These are phyloP conservation scores for Aspergillus ochraceus DNA, from an alignment of 2,329 filamentous ascomycete species.

Conservation along the genomic window DNA sequence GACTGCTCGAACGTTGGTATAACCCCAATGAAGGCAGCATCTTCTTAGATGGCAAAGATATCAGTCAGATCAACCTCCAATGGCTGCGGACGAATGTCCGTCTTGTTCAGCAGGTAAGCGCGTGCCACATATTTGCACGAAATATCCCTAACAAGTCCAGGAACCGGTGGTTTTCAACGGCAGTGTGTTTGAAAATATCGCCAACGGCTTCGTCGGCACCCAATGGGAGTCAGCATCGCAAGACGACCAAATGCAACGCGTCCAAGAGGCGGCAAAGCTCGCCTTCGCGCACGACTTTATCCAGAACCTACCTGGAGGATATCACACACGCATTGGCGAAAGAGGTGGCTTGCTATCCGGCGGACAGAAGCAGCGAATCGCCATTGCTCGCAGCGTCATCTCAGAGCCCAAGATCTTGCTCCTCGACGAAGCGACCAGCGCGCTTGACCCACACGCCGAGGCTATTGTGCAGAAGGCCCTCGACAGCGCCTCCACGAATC, in stretches of 20 bases:
- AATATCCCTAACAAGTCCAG: conserved; percentile 36
- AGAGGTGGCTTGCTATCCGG: conserved; percentile 79
- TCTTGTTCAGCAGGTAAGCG: conserved; percentile 18
- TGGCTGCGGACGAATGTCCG: conserved; percentile 22
- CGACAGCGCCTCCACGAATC: conserved; percentile 65
- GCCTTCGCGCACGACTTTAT: conserved; percentile 78
- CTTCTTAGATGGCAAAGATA: conserved; percentile 36
- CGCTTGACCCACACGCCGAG: conserved; percentile 83
- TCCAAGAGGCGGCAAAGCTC: conserved; percentile 19
- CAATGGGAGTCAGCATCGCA: conserved; percentile 21
- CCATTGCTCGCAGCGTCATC: conserved; percentile 77
- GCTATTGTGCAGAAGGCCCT: conserved; percentile 81
- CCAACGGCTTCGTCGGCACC: conserved; percentile 51
- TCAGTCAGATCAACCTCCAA: conserved; percentile 33
- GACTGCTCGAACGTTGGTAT: conserved; percentile 72
- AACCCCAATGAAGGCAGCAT: conserved; percentile 41
- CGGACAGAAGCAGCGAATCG: conserved; percentile 87
- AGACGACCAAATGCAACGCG: conserved; percentile 7
- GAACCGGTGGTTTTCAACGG: conserved; percentile 82
- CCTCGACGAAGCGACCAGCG: conserved; percentile 86
- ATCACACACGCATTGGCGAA: conserved; percentile 83
- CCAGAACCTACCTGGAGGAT: conserved; percentile 69
- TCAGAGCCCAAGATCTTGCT: conserved; percentile 79
- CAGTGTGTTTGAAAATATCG: conserved; percentile 79
- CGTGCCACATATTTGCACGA: too few relatives aligned